A percentile compares a stretch with the other conserved stretches of the same genome.
These are phyloP conservation scores for Xerocomellus intermedius DNA, from an alignment of 768 basidiomycete genomes.

Conservation along the genomic window DNA sequence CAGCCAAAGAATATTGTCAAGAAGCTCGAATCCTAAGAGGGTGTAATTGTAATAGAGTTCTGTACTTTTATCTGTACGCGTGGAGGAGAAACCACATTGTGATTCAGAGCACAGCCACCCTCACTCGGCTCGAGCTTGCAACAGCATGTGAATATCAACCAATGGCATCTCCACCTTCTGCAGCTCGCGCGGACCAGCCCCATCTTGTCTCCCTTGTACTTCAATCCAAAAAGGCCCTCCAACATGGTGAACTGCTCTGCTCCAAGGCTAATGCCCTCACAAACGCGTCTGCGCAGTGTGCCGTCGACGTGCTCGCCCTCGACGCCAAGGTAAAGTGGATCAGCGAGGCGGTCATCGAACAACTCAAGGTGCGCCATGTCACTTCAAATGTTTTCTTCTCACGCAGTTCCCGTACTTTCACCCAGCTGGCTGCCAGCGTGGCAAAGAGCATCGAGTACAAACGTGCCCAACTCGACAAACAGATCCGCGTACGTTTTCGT, in stretches of 20 bases:
- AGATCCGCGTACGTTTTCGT: slow-evolving; percentile 52
- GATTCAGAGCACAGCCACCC: slow-evolving; percentile 8
- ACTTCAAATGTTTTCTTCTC: too few species aligned
- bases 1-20: slow-evolving; percentile 40
- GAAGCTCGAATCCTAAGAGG: slow-evolving; percentile 14
- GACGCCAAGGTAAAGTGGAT: slow-evolving; percentile 83
- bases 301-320: slow-evolving; percentile 70
- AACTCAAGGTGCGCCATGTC: slow-evolving; percentile 58
- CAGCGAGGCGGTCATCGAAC: slow-evolving; percentile 68
- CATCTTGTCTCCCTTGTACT: slow-evolving; percentile 74
- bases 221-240: slow-evolving; percentile 80
- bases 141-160: too few species aligned
- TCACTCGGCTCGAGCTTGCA: too few species aligned
- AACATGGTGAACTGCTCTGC: slow-evolving; percentile 75
- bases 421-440: slow-evolving; percentile 66
- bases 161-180: slow-evolving; percentile 23
- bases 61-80: neutral
- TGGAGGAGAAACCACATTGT: too few species aligned
- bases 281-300: slow-evolving; percentile 62
- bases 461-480: slow-evolving; percentile 55
- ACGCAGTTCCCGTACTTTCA: neutral
- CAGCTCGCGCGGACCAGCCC: slow-evolving; percentile 41
- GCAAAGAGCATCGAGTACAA: slow-evolving; percentile 76
- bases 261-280: slow-evolving; percentile 61
- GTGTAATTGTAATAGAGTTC: neutral